Conservation (phyloP, 495 filamentous ascomycete genomes). For the Penicillium paxilli region DNA sequence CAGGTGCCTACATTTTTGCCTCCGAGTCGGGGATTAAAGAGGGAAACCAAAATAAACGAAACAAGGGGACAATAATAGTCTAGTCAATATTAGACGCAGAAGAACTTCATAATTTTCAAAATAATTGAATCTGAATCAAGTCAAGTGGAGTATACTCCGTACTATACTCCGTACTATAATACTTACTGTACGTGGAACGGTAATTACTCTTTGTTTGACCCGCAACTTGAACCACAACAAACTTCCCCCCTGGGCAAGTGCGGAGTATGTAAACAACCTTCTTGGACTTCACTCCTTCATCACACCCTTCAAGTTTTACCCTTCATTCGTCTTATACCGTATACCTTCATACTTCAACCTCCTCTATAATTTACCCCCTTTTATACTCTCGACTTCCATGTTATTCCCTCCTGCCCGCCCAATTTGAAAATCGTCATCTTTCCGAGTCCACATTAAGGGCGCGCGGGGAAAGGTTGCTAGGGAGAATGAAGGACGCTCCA, state of each 20-base stretch:
- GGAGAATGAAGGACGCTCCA: slow-evolving; percentile 15
- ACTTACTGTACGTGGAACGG: too few species aligned
- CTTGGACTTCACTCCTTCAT: neutral
- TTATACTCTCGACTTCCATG: neutral
- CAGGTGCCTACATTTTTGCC: slow-evolving; percentile 8
- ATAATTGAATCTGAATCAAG: neutral
- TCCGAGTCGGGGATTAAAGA: too few species aligned
- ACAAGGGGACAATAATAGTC: too few species aligned
- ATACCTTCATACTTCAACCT: neutral
- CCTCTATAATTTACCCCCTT: neutral
- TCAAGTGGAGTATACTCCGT: too few species aligned
- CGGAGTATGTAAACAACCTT: slow-evolving; percentile 30
- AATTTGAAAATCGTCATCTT: slow-evolving; percentile 5
- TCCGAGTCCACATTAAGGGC: slow-evolving; percentile 18
- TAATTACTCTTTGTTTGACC: slow-evolving; percentile 2
- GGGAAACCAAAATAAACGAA: too few species aligned
- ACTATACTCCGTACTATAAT: too few species aligned
- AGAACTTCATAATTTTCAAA: too few species aligned
- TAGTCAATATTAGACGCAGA: slow-evolving; percentile 10
- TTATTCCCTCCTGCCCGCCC: neutral
- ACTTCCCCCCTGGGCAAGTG: slow-evolving; percentile 29
- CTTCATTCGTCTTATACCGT: neutral
- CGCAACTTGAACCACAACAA: slow-evolving; percentile 30
- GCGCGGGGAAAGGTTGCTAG: slow-evolving; percentile 14
- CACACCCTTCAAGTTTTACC: too few species aligned